Conservation (phyloP, 441 rosid genomes). For the Manihot esculenta region DNA sequence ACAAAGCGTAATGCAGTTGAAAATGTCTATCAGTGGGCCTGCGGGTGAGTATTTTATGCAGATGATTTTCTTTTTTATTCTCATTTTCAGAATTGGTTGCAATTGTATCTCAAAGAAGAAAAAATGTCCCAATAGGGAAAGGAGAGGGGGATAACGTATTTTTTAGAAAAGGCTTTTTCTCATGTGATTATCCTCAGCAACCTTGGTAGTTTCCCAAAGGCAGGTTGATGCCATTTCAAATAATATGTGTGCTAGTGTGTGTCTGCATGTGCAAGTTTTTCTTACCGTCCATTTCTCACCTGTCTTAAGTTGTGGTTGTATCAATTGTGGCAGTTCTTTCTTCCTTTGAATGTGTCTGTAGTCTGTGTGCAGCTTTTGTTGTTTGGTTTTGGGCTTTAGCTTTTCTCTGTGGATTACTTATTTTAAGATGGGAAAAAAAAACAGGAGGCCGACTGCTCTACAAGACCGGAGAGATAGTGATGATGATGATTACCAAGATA, state of each 20-base stretch:
- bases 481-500: constrained; percentile 93
- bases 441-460: constrained; percentile 90
- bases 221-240: neutral
- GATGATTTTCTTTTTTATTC: constrained; percentile 5
- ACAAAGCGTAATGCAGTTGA: constrained; percentile 81
- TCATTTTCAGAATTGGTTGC: neutral
- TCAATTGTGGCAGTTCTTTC: neutral
- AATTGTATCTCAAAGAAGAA: constrained; percentile 1
- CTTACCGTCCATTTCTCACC: neutral
- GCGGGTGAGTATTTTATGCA: constrained; percentile 61
- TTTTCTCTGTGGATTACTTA: neutral
- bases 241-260: neutral
- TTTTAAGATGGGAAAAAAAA: neutral
- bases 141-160: neutral
- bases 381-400: neutral
- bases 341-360: no score
- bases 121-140: neutral
- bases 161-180: neutral
- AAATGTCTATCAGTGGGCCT: constrained; percentile 90
- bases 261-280: neutral
- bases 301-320: neutral
- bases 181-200: neutral
- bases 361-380: no score
- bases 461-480: constrained; percentile 95
- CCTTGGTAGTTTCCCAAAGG: neutral